Base-by-base conservation (phyloP, 257 asterid genomes). In the Cinchona pubescens region DNA sequence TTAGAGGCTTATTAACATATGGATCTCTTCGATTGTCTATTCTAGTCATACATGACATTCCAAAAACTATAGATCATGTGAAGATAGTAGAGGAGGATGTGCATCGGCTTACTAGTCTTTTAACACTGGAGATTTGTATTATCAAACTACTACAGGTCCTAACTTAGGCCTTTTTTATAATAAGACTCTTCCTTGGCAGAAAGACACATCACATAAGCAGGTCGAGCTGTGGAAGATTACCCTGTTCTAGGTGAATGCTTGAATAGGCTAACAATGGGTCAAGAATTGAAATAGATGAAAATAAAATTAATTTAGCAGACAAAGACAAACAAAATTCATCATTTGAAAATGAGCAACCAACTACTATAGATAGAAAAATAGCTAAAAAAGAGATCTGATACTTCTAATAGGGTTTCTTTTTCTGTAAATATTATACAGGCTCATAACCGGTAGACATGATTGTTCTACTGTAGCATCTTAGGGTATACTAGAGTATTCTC, bases 81-180 rank as follows among this genome's bases (percentile, higher is more conserved):
- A 91, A 87, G 85, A 76, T 92, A 16, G 98, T 92, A 0, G 99
- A 92, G 82, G 93, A 78, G 55, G 98, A 95, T 18, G 98, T 95
- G 82, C 90, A 91, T 55, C 91, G 96, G 1, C 87, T 95, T 63
- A 75, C 84, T 42, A 88, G 94, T 30, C 79, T 40, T 3, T 40
- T 76, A 96, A 92, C 78, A 95, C 96, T 0, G 85, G 77, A 30
- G 96, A 95, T 77, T 79, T 92, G 90, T 88, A 89, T 74, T 95
- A 95, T 80, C 88, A 92, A 71, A 95, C 97, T 12, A 90, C 91
- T 53, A 95, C 99, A 0, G 99, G 99, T 75, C 97, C 92, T 70
- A 92, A 87, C 4, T 79, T 78, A 89, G 62, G 91, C 92, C 15
- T 91, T 94, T 42, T 78, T 90, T 16, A 71, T 76, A 40, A 61